phyloP scores from a whole-genome alignment of 2,329 filamentous ascomycete species.

The Ciborinia camelliae region DNA sequence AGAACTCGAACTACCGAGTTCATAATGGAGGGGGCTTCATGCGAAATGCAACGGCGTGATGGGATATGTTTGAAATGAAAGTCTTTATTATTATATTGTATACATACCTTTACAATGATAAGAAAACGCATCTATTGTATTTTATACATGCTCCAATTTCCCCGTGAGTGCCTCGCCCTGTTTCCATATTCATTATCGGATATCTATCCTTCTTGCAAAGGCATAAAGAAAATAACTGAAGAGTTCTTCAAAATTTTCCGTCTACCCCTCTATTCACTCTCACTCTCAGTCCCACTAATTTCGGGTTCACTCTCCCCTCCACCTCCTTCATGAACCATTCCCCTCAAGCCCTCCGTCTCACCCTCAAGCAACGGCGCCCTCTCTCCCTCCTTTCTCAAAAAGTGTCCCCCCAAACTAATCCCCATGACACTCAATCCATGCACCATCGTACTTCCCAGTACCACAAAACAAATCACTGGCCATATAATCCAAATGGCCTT shows the following conservation, averaged over 20 bases:
- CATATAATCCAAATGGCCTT: conserved; percentile 47
- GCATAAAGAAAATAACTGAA: background rate
- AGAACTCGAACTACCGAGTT: too few species aligned
- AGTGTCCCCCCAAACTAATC: conserved; percentile 49
- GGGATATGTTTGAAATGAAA: too few species aligned
- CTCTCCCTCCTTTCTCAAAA: conserved; percentile 44
- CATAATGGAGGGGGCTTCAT: too few species aligned
- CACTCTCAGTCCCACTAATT: conserved; percentile 29
- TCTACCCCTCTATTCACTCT: conserved; percentile 10
- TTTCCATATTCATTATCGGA: too few species aligned
- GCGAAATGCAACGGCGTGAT: too few species aligned
- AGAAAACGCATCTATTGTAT: background rate
- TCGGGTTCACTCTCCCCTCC: conserved; percentile 38
- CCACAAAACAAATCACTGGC: conserved; percentile 53
- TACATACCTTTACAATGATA: too few species aligned
- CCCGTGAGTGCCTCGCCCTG: too few species aligned
- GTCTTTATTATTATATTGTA: too few species aligned
- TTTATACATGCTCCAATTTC: background rate
- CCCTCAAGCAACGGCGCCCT: conserved; percentile 48
- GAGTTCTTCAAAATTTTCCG: background rate
- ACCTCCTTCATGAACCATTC: conserved; percentile 47
- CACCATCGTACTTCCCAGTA: conserved; percentile 51
- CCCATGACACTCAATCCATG: conserved; percentile 52
- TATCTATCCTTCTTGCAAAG: background rate
- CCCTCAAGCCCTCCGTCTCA: conserved; percentile 48